Base-by-base conservation (phyloP, 2,329 filamentous ascomycete species). In the Rutstroemia sp. region DNA sequence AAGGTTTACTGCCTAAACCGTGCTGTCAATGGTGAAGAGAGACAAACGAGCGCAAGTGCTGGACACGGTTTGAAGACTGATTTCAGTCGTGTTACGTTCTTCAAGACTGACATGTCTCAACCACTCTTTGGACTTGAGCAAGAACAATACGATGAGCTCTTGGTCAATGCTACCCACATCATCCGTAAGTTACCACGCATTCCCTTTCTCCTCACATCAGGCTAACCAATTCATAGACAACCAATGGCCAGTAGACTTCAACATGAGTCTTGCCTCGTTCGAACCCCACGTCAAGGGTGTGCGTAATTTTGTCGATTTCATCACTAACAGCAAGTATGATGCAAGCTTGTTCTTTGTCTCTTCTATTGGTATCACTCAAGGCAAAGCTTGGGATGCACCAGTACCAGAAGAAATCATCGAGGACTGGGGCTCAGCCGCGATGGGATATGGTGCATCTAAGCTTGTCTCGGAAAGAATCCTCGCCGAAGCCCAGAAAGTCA, bases 1-100 rank as follows among this genome's bases (percentile, higher is more conserved):
- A 75, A 72, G 59, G 64, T 80, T 23, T 69, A 77, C 51, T 79
- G 76, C 54, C 69, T 80, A 14, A 80, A 80, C 64, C 71, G 78
- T n/a, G 61, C 63, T 27, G n/a, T 51, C 16, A 51, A 63, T 54
- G 58, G 52, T 2, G 52, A 49, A 25, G 44, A 49, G 27, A 49
- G 49, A 50, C 61, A 63, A 45, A 55, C 54, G 18, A 54, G 50
- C 37, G 49, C 41, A 8, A 67, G 70, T 14, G 66, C 68, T 30
- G 73, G 73, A 0, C 75, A 77, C 9, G 74, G 75, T 0, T 69
- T 70, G 10, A 53, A 54, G 2, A 63, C 64, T 0, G 59, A 71
- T 51, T 72, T 71, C 45, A 62, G 66, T 23, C 76, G 73, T 65
- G 70, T 75, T 5, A 71, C 77, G 50, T 79, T 82, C 39, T 63